Percentiles rank a stretch among this genome's conserved stretches.
phyloP scores from a whole-genome alignment of 805 yeast species.

The Lachancea nothofagi region DNA sequence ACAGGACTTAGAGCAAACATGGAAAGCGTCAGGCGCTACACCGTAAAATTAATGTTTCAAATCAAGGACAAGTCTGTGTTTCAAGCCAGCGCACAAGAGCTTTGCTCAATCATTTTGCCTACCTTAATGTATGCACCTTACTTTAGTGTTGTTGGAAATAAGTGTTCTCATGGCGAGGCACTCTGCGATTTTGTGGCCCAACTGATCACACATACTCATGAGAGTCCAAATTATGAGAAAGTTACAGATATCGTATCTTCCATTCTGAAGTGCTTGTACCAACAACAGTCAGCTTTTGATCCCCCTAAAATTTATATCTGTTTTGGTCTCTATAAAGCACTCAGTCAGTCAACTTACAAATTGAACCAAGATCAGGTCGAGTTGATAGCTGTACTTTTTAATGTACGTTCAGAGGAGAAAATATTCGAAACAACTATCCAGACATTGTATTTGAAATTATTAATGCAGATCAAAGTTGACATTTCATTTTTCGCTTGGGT shows the following conservation, averaged over 20 bases:
- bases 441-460: conserved; percentile 43
- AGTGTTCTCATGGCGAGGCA: conserved; percentile 55
- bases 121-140: conserved; percentile 59
- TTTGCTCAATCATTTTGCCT: conserved; percentile 46
- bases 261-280: conserved; percentile 43
- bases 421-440: conserved; percentile 48
- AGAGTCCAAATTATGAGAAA: conserved; percentile 1
- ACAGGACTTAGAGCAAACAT: conserved; percentile 72
- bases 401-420: conserved; percentile 43
- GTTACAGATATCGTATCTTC: conserved; percentile 14
- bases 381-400: conserved; percentile 34
- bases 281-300: conserved; percentile 51
- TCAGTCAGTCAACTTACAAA: conserved; percentile 24
- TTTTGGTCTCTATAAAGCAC: conserved; percentile 52
- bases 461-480: conserved; percentile 37
- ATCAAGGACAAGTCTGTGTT: conserved; percentile 46
- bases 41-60: conserved; percentile 50
- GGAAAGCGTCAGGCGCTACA: conserved; percentile 68
- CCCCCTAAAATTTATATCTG: conserved; percentile 62
- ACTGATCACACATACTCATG: conserved; percentile 8
- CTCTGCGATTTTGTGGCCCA: conserved; percentile 42
- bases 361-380: conserved; percentile 28
- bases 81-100: conserved; percentile 34
- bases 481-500: conserved; percentile 26
- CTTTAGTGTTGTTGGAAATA: conserved; percentile 40